These are phyloP conservation scores for Globisporangium solare DNA, from an alignment of 352 stramenopile genomes.

Conservation along the genomic window DNA sequence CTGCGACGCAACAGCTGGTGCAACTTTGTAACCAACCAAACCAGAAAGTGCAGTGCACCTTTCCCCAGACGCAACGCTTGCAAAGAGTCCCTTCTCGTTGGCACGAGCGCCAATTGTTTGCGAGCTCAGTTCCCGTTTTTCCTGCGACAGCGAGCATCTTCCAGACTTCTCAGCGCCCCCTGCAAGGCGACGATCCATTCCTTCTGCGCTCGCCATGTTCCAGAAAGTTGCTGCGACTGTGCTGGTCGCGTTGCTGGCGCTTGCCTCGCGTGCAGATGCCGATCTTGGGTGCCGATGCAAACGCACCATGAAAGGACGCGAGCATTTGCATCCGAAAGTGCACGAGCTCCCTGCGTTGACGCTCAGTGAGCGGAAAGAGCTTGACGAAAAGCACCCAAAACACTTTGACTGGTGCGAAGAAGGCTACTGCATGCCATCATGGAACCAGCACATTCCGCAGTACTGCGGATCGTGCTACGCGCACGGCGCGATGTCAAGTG, in stretches of 20 bases:
- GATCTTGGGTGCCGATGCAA: constrained; percentile 39
- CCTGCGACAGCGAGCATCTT: too few relatives aligned
- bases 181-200: too few relatives aligned
- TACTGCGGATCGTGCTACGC: constrained; percentile 87
- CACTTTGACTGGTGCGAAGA: constrained; percentile 91
- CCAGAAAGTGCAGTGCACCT: too few relatives aligned
- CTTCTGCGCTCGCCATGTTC: neutral
- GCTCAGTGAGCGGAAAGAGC: constrained; percentile 28
- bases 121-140: too few relatives aligned
- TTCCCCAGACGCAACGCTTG: too few relatives aligned
- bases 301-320: constrained; percentile 70
- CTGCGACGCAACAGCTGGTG: too few relatives aligned
- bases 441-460: constrained; percentile 81
- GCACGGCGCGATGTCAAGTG: constrained; percentile 68
- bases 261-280: constrained; percentile 4
- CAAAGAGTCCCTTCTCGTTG: too few relatives aligned
- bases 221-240: constrained; percentile 3
- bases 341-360: constrained; percentile 34
- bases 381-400: constrained; percentile 32
- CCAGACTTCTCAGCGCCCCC: too few relatives aligned
- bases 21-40: too few relatives aligned
- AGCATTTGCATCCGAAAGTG: constrained; percentile 59
- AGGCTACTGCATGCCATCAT: constrained; percentile 74
- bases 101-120: too few relatives aligned
- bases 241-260: constrained; percentile 9